These are phyloP conservation scores for Gossypium davidsonii DNA, from an alignment of 441 rosid species.

Conservation along the genomic window DNA sequence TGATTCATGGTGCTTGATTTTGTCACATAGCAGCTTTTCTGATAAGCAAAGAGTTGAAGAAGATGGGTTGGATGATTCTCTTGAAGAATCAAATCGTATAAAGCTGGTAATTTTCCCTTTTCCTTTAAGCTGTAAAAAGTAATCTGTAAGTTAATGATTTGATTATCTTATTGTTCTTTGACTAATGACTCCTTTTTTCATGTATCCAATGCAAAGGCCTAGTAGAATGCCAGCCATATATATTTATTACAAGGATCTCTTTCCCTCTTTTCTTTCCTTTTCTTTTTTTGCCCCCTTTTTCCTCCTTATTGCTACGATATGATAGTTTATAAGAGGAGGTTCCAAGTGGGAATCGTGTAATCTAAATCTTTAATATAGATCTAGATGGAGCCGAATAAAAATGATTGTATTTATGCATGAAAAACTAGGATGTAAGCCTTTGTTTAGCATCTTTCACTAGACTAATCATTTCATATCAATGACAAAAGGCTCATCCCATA, in stretches of 20 bases:
- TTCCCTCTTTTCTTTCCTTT: constrained; percentile 19
- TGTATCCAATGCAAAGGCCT: constrained; percentile 13
- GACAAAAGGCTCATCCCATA: neutral
- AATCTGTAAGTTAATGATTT: constrained; percentile 16
- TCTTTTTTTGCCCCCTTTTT: neutral
- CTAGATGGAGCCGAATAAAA: constrained; percentile 8
- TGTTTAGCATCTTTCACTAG: neutral
- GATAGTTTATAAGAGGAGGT: neutral
- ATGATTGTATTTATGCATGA: neutral
- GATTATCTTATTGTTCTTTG: constrained; percentile 30
- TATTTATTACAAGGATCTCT: constrained; percentile 10
- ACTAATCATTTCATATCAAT: constrained; percentile 5
- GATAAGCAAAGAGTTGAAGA: constrained; percentile 47
- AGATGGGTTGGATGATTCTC: constrained; percentile 37
- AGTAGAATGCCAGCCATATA: constrained; percentile 13
- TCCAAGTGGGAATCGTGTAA: neutral
- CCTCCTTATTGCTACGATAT: neutral
- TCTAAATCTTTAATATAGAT: constrained; percentile 16
- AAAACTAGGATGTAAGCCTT: constrained; percentile 7
- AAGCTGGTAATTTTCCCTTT: constrained; percentile 49
- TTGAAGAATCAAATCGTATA: constrained; percentile 40
- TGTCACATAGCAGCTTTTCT: constrained; percentile 55
- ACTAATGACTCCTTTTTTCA: constrained; percentile 25
- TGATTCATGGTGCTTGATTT: constrained; percentile 25
- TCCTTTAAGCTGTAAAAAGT: constrained; percentile 6